Base-by-base conservation (phyloP, 164 flowering plant genomes). In the Macadamia integrifolia region DNA sequence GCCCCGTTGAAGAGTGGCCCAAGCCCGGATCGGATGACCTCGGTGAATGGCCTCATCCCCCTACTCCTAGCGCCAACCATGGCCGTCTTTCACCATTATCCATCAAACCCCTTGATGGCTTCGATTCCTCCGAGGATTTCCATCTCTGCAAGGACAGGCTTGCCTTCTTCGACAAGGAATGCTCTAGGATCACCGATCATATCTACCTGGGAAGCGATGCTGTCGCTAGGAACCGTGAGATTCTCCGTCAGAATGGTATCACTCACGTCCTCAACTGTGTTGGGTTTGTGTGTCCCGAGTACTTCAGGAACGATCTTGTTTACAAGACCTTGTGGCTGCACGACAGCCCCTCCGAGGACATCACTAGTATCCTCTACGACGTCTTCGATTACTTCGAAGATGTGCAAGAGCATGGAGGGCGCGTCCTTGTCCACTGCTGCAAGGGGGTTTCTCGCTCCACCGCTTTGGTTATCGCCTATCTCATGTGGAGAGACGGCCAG, bases 351-450 rank as follows among this genome's bases (percentile, higher is more conserved):
- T 78, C 92, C 0, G 97, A 91, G 83, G 97, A 91, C 64, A 91
- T 91, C 9, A 89, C 97, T 0, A 87, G 94, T 68, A 89, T 91
- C 60, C 82, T 91, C 4, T 89, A 91, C 69, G 93, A 91, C 73
- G 97, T 91, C 42, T 91, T 91, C 66, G 97, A 91, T 76, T 91
- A 89, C 74, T 89, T 91, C 73, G 97, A 91, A 66, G 94, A 91
- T 75, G 94, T 89, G 46, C 69, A 85, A 46, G 87, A 81, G 76
- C 91, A 88, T 56, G 80, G 81, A 13, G 97, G 97, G 23, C 76
- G 93, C 44, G 97, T 91, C 58, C 69, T 91, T 11, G 97, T 91
- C 29, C 97, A 91, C 61, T 91, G 97, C 69, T 89, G 87, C 75
- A 91, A 91, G 76, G 97, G 97, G 1, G 86, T 89, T 10, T 91